Evolutionary conservation across 257 asterid species (phyloP).

Genomic region (Ehretia macrophylla): DNA sequence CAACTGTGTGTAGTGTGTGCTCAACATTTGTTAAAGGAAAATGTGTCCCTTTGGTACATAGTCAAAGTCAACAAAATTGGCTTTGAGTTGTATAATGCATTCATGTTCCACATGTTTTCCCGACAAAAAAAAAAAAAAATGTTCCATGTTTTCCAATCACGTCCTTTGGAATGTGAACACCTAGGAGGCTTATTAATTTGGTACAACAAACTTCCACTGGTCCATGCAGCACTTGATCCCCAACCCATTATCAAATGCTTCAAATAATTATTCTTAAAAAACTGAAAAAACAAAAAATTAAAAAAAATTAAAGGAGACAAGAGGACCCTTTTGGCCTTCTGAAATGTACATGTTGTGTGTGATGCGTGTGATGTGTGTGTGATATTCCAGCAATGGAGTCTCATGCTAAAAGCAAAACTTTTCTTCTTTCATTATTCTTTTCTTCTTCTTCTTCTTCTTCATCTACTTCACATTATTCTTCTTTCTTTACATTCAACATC

Average conservation of each 20-base stretch:
- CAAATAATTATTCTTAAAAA: background rate
- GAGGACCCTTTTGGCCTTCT: constrained; percentile 24
- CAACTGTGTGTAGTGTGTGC: too few relatives aligned
- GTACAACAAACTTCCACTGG: constrained; percentile 1
- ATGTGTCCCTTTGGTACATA: too few relatives aligned
- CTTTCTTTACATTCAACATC: constrained; percentile 18
- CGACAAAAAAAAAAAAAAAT: too few relatives aligned
- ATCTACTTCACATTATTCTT: constrained; percentile 12
- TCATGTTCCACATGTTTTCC: too few relatives aligned
- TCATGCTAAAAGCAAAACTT: constrained; percentile 51
- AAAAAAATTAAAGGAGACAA: constrained; percentile 6
- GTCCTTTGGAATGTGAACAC: too few relatives aligned
- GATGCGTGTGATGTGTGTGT: constrained; percentile 9
- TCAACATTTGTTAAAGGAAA: too few relatives aligned
- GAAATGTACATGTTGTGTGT: too few relatives aligned
- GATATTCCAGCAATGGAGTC: constrained; percentile 57
- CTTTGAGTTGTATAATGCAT: too few relatives aligned
- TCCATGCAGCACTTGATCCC: constrained; percentile 9
- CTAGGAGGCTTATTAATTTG: background rate
- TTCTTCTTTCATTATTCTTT: constrained; percentile 34
- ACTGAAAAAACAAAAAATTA: constrained; percentile 4
- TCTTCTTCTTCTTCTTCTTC: constrained; percentile 13
- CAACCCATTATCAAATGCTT: too few relatives aligned
- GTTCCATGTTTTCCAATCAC: too few relatives aligned
- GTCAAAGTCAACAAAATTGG: too few relatives aligned